These are phyloP conservation scores for Fusarium goolgardi DNA, from an alignment of 2,329 filamentous ascomycete species.

Conservation along the genomic window DNA sequence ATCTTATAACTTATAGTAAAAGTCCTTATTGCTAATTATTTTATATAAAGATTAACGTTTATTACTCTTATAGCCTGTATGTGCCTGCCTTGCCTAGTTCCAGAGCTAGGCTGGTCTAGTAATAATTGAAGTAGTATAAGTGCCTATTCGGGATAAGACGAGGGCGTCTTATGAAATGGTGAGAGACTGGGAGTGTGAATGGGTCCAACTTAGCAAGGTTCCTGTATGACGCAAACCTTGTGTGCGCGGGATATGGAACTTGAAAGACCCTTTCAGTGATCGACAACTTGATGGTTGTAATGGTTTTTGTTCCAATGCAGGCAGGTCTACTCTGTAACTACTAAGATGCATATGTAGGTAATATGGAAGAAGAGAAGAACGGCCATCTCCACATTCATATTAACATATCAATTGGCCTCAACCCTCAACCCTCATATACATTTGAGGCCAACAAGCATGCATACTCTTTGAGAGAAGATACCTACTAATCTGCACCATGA, in stretches of 20 bases:
- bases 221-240: slow-evolving; percentile 26
- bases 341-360: not conserved
- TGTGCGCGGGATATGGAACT: not conserved
- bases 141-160: slow-evolving; percentile 36
- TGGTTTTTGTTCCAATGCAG: slow-evolving; percentile 2
- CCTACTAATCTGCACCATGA: slow-evolving; percentile 9
- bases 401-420: not conserved
- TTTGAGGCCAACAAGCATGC: too few relatives aligned
- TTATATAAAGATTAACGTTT: too few relatives aligned
- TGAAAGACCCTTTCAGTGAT: slow-evolving; percentile 13
- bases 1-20: too few relatives aligned
- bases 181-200: slow-evolving; percentile 6
- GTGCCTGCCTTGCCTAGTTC: slow-evolving; percentile 35
- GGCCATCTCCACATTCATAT: not conserved
- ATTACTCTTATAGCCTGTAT: too few relatives aligned
- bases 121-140: slow-evolving; percentile 19
- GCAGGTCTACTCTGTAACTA: not conserved
- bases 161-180: slow-evolving; percentile 32
- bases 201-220: slow-evolving; percentile 1
- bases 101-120: slow-evolving; percentile 20
- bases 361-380: not conserved
- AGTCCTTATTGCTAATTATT: too few relatives aligned
- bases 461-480: not conserved
- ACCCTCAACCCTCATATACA: not conserved
- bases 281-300: slow-evolving; percentile 16